phyloP scores from a whole-genome alignment of 2,329 filamentous ascomycete genomes.

The Diaporthe humulicola region DNA sequence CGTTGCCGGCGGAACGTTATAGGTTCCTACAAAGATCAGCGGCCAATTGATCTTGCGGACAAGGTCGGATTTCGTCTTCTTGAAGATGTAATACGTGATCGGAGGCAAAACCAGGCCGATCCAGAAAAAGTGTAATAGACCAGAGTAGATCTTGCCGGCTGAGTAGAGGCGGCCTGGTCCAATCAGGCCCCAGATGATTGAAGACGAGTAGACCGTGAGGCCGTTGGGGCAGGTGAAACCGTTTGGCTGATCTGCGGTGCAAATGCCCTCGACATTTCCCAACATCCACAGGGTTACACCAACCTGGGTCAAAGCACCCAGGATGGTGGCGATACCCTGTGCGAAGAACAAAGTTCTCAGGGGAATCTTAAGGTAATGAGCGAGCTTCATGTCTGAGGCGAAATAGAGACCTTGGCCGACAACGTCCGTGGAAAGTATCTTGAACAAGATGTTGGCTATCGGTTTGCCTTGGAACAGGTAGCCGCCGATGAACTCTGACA shows the following conservation, averaged over 20 bases:
- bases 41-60: conserved; percentile 53
- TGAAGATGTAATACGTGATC: conserved; percentile 56
- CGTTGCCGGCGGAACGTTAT: conserved; percentile 54
- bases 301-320: conserved; percentile 59
- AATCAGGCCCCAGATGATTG: conserved; percentile 65
- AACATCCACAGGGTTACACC: conserved; percentile 52
- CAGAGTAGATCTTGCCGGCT: conserved; percentile 59
- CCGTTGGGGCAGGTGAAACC: conserved; percentile 63
- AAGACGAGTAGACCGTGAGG: conserved; percentile 61
- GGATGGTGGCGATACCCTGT: conserved; percentile 61
- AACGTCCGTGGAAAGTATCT: conserved; percentile 56
- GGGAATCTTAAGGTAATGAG: conserved; percentile 64
- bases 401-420: conserved; percentile 60
- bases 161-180: conserved; percentile 63
- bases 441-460: conserved; percentile 62
- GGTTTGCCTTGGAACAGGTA: conserved; percentile 61
- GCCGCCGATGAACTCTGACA: conserved; percentile 62
- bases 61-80: conserved; percentile 51
- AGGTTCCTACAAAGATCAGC: conserved; percentile 52
- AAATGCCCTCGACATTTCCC: conserved; percentile 56
- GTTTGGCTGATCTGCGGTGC: conserved; percentile 54
- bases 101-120: conserved; percentile 58
- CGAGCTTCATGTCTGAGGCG: conserved; percentile 63
- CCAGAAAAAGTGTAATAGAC: conserved; percentile 65
- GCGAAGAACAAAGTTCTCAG: conserved; percentile 61